phyloP scores from a whole-genome alignment of 1,139 yeast species.

The Kluyveromyces sp. region DNA sequence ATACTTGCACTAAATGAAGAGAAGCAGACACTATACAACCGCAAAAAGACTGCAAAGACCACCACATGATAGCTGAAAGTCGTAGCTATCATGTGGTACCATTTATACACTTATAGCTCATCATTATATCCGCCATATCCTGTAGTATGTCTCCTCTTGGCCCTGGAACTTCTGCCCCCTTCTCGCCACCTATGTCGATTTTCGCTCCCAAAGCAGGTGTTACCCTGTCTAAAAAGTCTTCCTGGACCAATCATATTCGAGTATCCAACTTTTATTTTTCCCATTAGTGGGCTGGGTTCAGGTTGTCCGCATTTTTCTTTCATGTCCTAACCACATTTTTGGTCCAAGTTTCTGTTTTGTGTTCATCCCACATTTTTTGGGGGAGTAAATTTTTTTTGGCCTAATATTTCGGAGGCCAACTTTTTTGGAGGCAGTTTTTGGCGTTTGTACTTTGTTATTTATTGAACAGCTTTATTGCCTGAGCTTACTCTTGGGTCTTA shows the following conservation, averaged over 20 bases:
- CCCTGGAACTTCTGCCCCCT: neutral
- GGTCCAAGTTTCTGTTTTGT: conserved; percentile 4
- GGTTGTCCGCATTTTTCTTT: conserved; percentile 17
- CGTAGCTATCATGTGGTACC: neutral
- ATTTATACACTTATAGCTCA: neutral
- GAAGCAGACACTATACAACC: neutral
- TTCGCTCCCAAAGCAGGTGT: conserved; percentile 5
- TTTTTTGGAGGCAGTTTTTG: conserved; percentile 1
- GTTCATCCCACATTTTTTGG: conserved; percentile 2
- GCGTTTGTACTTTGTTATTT: neutral
- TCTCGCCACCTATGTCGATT: conserved; percentile 3
- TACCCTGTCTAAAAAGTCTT: conserved; percentile 14
- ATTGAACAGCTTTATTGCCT: neutral
- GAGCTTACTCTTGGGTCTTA: neutral
- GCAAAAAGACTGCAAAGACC: neutral
- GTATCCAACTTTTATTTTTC: conserved; percentile 5
- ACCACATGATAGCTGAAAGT: too few species aligned
- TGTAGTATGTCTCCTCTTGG: neutral
- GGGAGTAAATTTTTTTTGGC: too few species aligned
- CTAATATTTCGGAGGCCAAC: neutral
- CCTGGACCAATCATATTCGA: conserved; percentile 16
- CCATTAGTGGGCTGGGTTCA: conserved; percentile 14
- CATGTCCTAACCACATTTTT: conserved; percentile 21
- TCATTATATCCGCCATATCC: neutral
- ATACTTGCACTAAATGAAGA: neutral